phyloP scores from a whole-genome alignment of 441 rosid genomes.

The Jatropha podagrica region DNA sequence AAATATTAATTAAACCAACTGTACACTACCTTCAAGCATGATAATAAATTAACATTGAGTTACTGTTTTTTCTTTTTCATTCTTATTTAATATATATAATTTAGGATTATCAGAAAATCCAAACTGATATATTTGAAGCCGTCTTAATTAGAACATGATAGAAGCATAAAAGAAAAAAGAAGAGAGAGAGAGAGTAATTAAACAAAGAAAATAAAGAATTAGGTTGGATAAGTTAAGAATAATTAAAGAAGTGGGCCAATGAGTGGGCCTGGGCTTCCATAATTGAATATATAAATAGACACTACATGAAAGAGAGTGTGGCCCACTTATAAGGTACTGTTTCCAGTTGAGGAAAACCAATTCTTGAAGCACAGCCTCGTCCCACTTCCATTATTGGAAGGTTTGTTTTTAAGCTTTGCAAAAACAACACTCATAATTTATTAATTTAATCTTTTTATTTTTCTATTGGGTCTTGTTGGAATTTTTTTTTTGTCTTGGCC shows the following conservation, averaged over 20 bases:
- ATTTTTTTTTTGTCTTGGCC: neutral
- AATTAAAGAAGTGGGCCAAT: neutral
- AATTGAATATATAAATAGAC: neutral
- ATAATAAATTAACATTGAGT: too few species aligned
- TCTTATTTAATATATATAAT: too few species aligned
- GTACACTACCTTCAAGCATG: too few species aligned
- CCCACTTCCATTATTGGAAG: conserved; percentile 61
- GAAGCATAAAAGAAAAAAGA: neutral
- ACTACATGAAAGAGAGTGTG: neutral
- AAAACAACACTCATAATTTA: neutral
- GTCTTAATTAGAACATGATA: neutral
- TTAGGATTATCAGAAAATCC: neutral
- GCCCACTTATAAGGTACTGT: conserved; percentile 18
- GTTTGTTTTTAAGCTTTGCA: conserved; percentile 4
- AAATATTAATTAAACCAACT: too few species aligned
- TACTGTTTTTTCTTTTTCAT: too few species aligned
- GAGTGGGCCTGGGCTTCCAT: conserved; percentile 11
- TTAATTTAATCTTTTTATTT: neutral
- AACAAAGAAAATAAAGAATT: neutral
- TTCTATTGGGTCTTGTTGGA: neutral
- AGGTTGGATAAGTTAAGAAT: neutral
- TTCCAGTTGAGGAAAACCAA: conserved; percentile 54
- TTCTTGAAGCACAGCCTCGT: conserved; percentile 41
- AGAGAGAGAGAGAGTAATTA: neutral
- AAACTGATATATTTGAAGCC: too few species aligned